Evolutionary conservation across 2,329 filamentous ascomycete genomes (phyloP), one percentile per base, ranked within the genome.

Genomic region (Ophidiomyces ophidiicola): DNA sequence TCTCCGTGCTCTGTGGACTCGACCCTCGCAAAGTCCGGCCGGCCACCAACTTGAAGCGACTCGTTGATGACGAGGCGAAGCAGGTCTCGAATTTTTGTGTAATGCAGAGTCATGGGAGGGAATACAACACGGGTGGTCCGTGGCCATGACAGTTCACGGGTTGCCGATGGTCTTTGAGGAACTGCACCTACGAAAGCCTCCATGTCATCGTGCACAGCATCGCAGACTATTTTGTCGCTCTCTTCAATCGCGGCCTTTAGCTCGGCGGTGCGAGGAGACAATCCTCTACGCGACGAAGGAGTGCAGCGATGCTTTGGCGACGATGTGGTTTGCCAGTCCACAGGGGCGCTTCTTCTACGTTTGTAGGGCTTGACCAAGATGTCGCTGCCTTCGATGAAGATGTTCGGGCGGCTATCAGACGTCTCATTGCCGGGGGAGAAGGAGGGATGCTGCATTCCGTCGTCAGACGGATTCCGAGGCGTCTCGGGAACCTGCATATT

Each of bases 401-500:
- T 52, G 19, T 55, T 60, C 21, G 62, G 59, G 19, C 59, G 61
- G 32, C 43, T 53, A 28, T 64, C 61, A 28, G 51, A 50, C 17
- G 49, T 41, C 6, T 42, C 41, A 10, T 49, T 46, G 19, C 49
- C 41, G 8, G 50, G 20, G 24, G 50, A 51, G 11, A 48, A 48
- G 6, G 50, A 46, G 6, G 50, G 46, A 11, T 53, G 51, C 12
- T 58, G 48, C 14, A 55, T 51, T 4, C 62, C 58, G 29, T 54
- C 54, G 6, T 63, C 60, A 11, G 53, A 41, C 17, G 59, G 63
- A 24, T 63, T 61, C 31, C 65, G 57, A 5, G 72, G 74, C 8
- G 71, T 74, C 46, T 79, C 74, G n/a, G 79, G 78, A 29, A 83
- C 69, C 49, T 79, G 74, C 76, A 82, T 80, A 51, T 82, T 78